Base-by-base conservation (phyloP, 1,284 basidiomycete genomes). In the Tylopilus sp. region DNA sequence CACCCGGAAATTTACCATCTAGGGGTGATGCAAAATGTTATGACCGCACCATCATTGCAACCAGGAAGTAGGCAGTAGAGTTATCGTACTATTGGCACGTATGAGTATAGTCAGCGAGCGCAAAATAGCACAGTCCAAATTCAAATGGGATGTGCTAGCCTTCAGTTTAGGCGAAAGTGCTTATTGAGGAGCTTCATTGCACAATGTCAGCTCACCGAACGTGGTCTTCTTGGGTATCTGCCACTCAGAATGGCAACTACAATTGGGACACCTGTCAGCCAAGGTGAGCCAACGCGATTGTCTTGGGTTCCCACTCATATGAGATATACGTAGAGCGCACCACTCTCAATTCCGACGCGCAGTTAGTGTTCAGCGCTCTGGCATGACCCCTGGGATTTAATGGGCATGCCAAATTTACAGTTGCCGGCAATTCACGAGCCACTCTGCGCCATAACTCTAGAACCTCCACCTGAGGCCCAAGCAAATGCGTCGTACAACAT, bases 211-310 rank as follows among this genome's bases (percentile, higher is more conserved):
- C 32, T 28, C 26, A 28, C 44, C 54, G 35, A 39, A 45, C 17
- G 5, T 35, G 28, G 37, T 44, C 32, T 48, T 53, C 35, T 8
- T 19, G 31, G 43, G 47, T 14, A 40, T 19, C 52, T 46, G 32
- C 39, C 36, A 29, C 59, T 50, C 42, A 19, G 43, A 53, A 56
- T 53, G 53, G 56, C 47, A 54, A 52, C 40, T n/a, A 46, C 52
- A 53, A 61, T 48, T 37, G 41, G 17, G 33, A 29, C 54, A 53
- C 32, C 48, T 43, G 43, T 52, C 49, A 7, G 26, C 50, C 63
- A 60, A 64, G 50, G 65, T 62, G 15, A 54, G 63, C 17, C 20
- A 50, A 48, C 26, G n/a, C n/a, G 53, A 63, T 58, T 63, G 61
- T 64, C 33, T 19, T 43, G 40, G 24, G 24, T 48, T 56, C 43